Evolutionary conservation across 371 early-diverging fungal genomes (phyloP).

Genomic region (Mucor circinelloides): DNA sequence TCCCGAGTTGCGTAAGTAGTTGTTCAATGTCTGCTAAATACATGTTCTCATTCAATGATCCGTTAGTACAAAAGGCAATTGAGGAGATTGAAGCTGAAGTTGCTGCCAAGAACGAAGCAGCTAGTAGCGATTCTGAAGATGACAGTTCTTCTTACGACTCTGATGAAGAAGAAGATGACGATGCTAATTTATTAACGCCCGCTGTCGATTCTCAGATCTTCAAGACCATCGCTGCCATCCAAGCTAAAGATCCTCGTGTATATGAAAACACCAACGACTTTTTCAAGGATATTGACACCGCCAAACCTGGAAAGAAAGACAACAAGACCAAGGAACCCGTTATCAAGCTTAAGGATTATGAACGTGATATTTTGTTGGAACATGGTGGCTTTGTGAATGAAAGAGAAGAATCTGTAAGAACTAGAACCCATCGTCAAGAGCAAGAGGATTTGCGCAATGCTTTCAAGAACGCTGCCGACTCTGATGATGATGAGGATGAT

Average conservation of each 20-base stretch:
- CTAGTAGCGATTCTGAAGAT: conserved; percentile 2
- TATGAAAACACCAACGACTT: conserved; percentile 85
- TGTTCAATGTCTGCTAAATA: not conserved
- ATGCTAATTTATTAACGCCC: conserved; percentile 83
- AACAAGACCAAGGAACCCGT: conserved; percentile 42
- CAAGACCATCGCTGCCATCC: conserved; percentile 84
- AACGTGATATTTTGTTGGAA: conserved; percentile 73
- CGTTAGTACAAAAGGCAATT: conserved; percentile 22
- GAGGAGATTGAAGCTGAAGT: conserved; percentile 29
- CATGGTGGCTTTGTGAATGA: conserved; percentile 72
- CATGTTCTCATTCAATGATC: not conserved
- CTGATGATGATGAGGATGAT: conserved; percentile 47
- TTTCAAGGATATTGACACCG: conserved; percentile 52
- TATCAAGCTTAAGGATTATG: conserved; percentile 64
- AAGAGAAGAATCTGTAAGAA: conserved; percentile 41
- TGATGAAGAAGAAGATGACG: conserved; percentile 84
- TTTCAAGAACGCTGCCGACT: conserved; percentile 56
- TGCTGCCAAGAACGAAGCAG: conserved; percentile 12
- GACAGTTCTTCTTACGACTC: conserved; percentile 22
- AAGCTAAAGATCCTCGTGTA: conserved; percentile 75
- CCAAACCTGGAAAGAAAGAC: conserved; percentile 68
- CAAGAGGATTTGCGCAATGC: conserved; percentile 80
- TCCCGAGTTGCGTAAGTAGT: conserved; percentile 25
- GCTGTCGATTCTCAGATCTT: conserved; percentile 91
- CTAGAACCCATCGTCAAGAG: conserved; percentile 77